A percentile compares a stretch with the other conserved stretches of the same genome.
Evolutionary conservation across 345 rosid genomes (phyloP).

Genomic region (Camelina sativa): DNA sequence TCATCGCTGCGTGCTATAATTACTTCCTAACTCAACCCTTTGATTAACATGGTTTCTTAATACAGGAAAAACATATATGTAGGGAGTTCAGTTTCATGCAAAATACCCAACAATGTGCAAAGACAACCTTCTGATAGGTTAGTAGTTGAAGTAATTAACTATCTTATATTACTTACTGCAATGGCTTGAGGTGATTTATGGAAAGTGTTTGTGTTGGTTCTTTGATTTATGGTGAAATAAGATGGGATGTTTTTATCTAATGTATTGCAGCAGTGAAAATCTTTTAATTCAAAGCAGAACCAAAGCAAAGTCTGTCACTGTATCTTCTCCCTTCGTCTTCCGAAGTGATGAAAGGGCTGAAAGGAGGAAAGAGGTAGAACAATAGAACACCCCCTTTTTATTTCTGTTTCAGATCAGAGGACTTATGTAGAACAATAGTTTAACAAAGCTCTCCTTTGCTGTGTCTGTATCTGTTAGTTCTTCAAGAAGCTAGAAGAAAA

Average conservation of each 20-base stretch:
- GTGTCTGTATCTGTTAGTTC: conserved; percentile 48
- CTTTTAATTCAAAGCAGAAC: conserved; percentile 48
- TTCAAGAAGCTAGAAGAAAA: conserved; percentile 72
- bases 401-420: not conserved
- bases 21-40: not conserved
- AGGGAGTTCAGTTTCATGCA: conserved; percentile 51
- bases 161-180: conserved; percentile 14
- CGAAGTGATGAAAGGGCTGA: conserved; percentile 85
- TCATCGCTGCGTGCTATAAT: not conserved
- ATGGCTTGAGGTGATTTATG: not conserved
- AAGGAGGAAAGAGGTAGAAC: conserved; percentile 79
- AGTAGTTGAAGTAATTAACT: conserved; percentile 30
- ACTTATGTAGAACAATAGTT: not conserved
- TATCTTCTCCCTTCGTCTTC: conserved; percentile 68
- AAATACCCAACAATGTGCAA: conserved; percentile 42
- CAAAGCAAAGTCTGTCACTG: conserved; percentile 52
- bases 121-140: conserved; percentile 46
- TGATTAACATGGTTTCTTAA: conserved; percentile 26
- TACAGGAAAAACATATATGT: conserved; percentile 48
- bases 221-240: conserved; percentile 4
- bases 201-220: conserved; percentile 18
- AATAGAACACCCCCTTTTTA: not conserved
- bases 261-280: conserved; percentile 49
- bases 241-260: not conserved
- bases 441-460: conserved; percentile 26